Evolutionary conservation across 2,329 filamentous ascomycete species (phyloP).

Genomic region (Diaporthe sp.): DNA sequence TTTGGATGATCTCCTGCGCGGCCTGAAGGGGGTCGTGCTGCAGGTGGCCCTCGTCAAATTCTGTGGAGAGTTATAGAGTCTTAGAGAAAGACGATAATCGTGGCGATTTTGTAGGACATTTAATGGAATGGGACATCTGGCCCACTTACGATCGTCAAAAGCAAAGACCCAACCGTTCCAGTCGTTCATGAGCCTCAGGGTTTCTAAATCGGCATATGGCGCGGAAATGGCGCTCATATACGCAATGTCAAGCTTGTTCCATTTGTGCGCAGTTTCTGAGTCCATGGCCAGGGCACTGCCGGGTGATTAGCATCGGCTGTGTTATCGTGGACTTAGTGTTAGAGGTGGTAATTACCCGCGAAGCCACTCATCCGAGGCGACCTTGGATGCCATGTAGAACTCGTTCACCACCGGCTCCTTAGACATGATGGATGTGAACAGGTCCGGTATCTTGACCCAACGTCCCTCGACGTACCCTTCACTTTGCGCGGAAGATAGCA

Average conservation of each 20-base stretch:
- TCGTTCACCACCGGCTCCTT: background rate
- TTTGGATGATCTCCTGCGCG: background rate
- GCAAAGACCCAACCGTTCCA: background rate
- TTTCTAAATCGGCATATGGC: background rate
- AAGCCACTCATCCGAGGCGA: background rate
- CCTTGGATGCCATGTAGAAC: background rate
- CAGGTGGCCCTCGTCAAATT: background rate
- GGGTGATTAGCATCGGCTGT: background rate
- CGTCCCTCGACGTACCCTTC: too few species aligned
- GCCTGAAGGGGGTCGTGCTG: background rate
- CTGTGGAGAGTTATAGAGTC: background rate
- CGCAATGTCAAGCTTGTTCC: background rate
- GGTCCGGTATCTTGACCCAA: background rate
- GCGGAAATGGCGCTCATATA: background rate
- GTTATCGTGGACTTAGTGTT: background rate
- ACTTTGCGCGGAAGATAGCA: background rate
- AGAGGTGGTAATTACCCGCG: background rate
- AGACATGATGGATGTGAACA: background rate
- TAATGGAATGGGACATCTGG: too few species aligned
- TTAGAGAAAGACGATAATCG: background rate
- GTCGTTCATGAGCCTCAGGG: background rate
- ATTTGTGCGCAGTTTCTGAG: background rate
- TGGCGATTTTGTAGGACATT: background rate
- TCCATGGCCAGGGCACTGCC: background rate
- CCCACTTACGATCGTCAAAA: background rate